These are phyloP conservation scores for Dacryopinax spathularia DNA, from an alignment of 768 basidiomycete genomes.

Conservation along the genomic window DNA sequence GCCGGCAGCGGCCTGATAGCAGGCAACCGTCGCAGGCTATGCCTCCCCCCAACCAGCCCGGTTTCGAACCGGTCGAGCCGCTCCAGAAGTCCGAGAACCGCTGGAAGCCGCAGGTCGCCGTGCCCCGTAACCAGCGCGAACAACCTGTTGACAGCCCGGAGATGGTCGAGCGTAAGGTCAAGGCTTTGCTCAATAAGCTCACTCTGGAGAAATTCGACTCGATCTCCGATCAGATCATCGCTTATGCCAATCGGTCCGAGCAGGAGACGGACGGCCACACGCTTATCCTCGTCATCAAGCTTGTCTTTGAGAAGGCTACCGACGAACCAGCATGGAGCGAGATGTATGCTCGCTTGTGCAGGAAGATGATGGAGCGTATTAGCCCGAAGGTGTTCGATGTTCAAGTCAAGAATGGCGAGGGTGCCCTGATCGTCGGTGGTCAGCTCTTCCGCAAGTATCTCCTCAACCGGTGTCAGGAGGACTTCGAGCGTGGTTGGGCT, in stretches of 20 bases:
- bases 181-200: slow-evolving; percentile 80
- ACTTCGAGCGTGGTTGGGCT: slow-evolving; percentile 93
- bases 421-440: slow-evolving; percentile 83
- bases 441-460: slow-evolving; percentile 94
- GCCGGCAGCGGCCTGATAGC: slow-evolving; percentile 54
- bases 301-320: slow-evolving; percentile 94
- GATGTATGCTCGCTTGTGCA: slow-evolving; percentile 92
- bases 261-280: slow-evolving; percentile 87
- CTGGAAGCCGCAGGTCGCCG: slow-evolving; percentile 41
- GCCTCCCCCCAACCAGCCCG: slow-evolving; percentile 6
- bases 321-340: slow-evolving; percentile 92
- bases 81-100: slow-evolving; percentile 67
- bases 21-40: slow-evolving; percentile 25
- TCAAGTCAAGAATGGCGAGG: slow-evolving; percentile 63
- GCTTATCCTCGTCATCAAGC: slow-evolving; percentile 86
- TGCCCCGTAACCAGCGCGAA: slow-evolving; percentile 1
- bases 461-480: slow-evolving; percentile 90
- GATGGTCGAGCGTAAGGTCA: slow-evolving; percentile 86
- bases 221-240: slow-evolving; percentile 87
- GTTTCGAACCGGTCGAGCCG: slow-evolving; percentile 57
- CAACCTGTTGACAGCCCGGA: slow-evolving; percentile 60
- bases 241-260: slow-evolving; percentile 88
- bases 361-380: slow-evolving; percentile 92
- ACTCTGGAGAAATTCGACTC: slow-evolving; percentile 95
- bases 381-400: slow-evolving; percentile 79